Percentiles rank a stretch among this genome's conserved stretches.
phyloP scores from a whole-genome alignment of 106 monocot species.

The Phalaenopsis equestris region DNA sequence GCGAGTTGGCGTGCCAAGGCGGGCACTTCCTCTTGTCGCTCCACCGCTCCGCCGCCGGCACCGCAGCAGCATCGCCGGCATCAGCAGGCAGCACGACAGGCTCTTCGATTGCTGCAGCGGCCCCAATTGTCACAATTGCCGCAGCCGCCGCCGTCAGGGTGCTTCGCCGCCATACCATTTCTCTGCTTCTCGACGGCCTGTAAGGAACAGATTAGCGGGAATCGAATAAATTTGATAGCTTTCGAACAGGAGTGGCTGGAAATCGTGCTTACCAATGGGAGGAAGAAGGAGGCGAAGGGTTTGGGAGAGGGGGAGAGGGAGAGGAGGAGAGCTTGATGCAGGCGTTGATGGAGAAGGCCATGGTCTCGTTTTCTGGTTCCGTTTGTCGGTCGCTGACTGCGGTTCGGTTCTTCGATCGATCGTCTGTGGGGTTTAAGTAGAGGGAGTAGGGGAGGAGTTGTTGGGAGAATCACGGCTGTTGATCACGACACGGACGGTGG shows the following conservation, averaged over 20 bases:
- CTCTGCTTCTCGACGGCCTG: too few relatives aligned
- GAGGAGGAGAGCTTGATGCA: slow-evolving; percentile 17
- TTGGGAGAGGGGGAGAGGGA: slow-evolving; percentile 1
- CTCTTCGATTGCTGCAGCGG: too few relatives aligned
- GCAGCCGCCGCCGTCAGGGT: background rate
- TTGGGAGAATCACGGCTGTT: slow-evolving; percentile 1
- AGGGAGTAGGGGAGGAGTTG: background rate
- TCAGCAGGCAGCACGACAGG: background rate
- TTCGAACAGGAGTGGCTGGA: too few relatives aligned
- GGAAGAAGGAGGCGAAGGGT: background rate
- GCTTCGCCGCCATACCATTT: too few relatives aligned
- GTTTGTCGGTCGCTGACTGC: background rate
- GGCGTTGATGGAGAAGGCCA: slow-evolving; percentile 22
- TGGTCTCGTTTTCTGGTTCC: background rate
- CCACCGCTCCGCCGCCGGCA: slow-evolving; percentile 2
- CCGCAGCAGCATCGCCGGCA: background rate
- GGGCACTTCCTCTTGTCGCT: slow-evolving; percentile 28
- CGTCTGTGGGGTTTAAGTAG: background rate
- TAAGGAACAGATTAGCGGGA: too few relatives aligned
- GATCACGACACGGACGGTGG: slow-evolving; percentile 5
- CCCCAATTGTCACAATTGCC: background rate
- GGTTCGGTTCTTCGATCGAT: too few relatives aligned
- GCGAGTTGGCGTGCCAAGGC: slow-evolving; percentile 20
- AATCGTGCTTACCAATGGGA: background rate
- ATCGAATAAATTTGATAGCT: too few relatives aligned